Conservation (phyloP, 2,329 filamentous ascomycete genomes). For the Cryphonectria carpinicola region DNA sequence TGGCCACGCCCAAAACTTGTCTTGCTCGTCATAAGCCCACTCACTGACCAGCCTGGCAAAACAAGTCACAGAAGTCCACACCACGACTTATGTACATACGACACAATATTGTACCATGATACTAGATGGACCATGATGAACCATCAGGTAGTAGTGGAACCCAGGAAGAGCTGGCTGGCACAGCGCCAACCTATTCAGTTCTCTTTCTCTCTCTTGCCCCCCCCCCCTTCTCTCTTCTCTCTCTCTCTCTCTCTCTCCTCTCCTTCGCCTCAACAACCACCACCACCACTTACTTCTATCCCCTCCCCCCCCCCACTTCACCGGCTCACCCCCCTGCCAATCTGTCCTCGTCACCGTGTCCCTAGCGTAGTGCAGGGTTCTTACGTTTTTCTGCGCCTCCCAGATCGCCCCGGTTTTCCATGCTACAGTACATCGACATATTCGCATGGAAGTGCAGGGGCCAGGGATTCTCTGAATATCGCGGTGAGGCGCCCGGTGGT, state of each 20-base stretch:
- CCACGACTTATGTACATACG: background rate
- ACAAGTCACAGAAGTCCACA: background rate
- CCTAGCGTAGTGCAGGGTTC: constrained; percentile 27
- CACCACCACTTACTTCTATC: background rate
- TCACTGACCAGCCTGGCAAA: background rate
- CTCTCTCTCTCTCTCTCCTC: too few relatives aligned
- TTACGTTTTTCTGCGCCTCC: constrained; percentile 25
- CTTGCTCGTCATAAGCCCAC: background rate
- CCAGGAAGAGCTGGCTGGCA: background rate
- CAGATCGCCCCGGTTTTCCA: constrained; percentile 29
- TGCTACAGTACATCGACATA: constrained; percentile 24
- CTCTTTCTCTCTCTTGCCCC: background rate
- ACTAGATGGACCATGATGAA: background rate
- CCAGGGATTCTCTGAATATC: constrained; percentile 18
- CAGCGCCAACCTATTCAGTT: background rate
- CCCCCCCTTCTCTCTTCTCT: background rate
- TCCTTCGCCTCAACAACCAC: background rate
- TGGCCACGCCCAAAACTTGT: constrained; percentile 6
- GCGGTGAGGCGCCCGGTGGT: constrained; percentile 25
- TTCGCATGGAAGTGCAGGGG: constrained; percentile 25
- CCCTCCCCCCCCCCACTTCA: constrained; percentile 20
- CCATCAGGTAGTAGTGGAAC: background rate
- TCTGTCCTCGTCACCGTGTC: constrained; percentile 27
- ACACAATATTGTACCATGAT: background rate
- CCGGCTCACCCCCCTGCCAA: constrained; percentile 20